Evolutionary conservation across 2,329 filamentous ascomycete species (phyloP), one percentile per base, ranked within the genome.

Genomic region (Sporothrix pallida): DNA sequence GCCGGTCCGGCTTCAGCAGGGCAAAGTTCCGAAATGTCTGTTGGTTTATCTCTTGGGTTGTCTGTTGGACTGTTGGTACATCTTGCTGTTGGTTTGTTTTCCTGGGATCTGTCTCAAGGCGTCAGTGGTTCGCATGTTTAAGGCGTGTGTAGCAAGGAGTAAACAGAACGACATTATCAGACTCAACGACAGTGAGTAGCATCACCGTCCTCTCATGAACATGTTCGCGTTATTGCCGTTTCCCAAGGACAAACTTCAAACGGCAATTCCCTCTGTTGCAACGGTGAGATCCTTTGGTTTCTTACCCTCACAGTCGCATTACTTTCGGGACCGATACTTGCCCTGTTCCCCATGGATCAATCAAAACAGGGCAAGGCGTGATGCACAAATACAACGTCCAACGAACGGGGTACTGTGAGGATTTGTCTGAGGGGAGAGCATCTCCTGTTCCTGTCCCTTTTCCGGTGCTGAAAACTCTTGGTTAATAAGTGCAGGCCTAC

Each of bases 301-400:
- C 20, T 17, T 56, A n/a, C 58, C 60, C 60, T 46, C 37, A 44
- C n/a, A 23, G 60, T 23, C 20, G 60, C 37, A 65, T 20, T 46
- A n/a, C 60, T 65, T 17, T 65, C 37, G 60, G 60, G 37, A 65
- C 37, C 37, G 60, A 65, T 65, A 15, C 48, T 50, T 50, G 48
- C 48, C 46, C 46, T 15, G 31, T 44, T 44, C 17, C 23, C 60
- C 60, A 46, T 46, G 44, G 37, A n/a, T 37, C 31, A 37, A 23
- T n/a, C 37, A 46, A 31, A 10, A 42, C 20, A 42, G 15, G 37
- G 37, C 60, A 65, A 20, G 60, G 31, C 8, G 37, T 44, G 60
- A 63, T 63, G 31, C 5, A 12, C 7, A 37, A 63, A 37, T 20
- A 44, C 17, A n/a, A 23, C 60, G 42, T 46, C 8, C 17, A 15